Conservation (phyloP, 2,329 filamentous ascomycete species). For the Periconia digitata region DNA sequence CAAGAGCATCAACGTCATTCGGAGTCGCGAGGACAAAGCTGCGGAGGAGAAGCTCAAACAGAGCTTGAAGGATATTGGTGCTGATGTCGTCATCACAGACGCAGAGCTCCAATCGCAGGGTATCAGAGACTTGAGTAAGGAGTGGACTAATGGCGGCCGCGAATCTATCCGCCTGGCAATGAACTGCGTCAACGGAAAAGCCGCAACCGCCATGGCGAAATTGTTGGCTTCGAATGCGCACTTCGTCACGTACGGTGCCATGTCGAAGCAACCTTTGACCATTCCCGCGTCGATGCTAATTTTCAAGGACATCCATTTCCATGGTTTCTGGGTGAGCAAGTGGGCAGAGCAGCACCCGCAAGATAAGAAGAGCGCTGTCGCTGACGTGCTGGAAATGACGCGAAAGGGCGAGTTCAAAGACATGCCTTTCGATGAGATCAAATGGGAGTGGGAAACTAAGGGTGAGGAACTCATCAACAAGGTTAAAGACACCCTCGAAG, state of each 20-base stretch:
- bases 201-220: conserved; percentile 76
- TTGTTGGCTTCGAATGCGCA: conserved; percentile 66
- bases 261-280: conserved; percentile 83
- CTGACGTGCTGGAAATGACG: conserved; percentile 77
- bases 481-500: conserved; percentile 79
- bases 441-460: conserved; percentile 81
- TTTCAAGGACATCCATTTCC: conserved; percentile 86
- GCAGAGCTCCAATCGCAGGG: conserved; percentile 61
- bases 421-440: conserved; percentile 77
- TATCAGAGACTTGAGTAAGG: conserved; percentile 63
- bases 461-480: conserved; percentile 68
- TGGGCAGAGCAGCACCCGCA: conserved; percentile 78
- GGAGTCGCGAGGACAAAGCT: conserved; percentile 71
- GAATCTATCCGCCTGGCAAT: conserved; percentile 76
- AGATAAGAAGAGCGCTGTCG: conserved; percentile 78
- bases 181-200: conserved; percentile 92
- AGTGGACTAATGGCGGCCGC: conserved; percentile 70
- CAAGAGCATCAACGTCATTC: conserved; percentile 85
- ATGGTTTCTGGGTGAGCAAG: conserved; percentile 91
- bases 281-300: conserved; percentile 85
- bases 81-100: conserved; percentile 65
- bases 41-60: conserved; percentile 67
- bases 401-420: conserved; percentile 78
- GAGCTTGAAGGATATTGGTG: conserved; percentile 63
- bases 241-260: conserved; percentile 92